phyloP scores from a whole-genome alignment of 1,284 basidiomycete genomes.

The Exobasidium rhododendri region DNA sequence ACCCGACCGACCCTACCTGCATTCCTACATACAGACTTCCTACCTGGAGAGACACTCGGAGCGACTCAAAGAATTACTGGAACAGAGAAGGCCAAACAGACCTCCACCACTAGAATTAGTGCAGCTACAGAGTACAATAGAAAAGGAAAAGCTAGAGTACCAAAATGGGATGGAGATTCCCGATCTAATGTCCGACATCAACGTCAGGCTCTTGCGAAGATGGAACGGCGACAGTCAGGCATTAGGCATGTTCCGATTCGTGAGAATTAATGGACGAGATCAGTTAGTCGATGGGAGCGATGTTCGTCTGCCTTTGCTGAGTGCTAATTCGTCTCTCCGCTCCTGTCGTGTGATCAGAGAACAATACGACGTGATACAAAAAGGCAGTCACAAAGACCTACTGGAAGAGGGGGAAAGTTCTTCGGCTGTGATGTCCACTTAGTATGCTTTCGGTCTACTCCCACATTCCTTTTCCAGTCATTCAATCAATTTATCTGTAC shows the following conservation, averaged over 20 bases:
- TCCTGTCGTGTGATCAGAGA: not conserved
- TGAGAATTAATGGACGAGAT: slow-evolving; percentile 42
- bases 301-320: not conserved
- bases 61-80: slow-evolving; percentile 31
- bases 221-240: slow-evolving; percentile 52
- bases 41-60: slow-evolving; percentile 45
- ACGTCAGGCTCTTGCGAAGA: slow-evolving; percentile 43
- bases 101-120: slow-evolving; percentile 38
- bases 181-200: slow-evolving; percentile 39
- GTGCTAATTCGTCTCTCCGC: not conserved
- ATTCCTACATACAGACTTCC: slow-evolving; percentile 35
- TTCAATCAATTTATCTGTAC: too few species aligned
- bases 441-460: too few species aligned
- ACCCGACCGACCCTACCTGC: slow-evolving; percentile 40
- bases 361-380: not conserved
- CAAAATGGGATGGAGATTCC: slow-evolving; percentile 46
- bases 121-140: slow-evolving; percentile 37
- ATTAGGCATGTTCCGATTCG: slow-evolving; percentile 44
- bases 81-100: slow-evolving; percentile 40
- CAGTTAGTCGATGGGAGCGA: slow-evolving; percentile 21
- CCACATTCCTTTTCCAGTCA: too few species aligned
- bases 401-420: not conserved
- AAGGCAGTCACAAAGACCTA: slow-evolving; percentile 2
- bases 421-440: not conserved
- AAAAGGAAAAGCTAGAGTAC: slow-evolving; percentile 42